phyloP scores from a whole-genome alignment of 495 filamentous ascomycete species.

The Lophiostoma macrostomum region DNA sequence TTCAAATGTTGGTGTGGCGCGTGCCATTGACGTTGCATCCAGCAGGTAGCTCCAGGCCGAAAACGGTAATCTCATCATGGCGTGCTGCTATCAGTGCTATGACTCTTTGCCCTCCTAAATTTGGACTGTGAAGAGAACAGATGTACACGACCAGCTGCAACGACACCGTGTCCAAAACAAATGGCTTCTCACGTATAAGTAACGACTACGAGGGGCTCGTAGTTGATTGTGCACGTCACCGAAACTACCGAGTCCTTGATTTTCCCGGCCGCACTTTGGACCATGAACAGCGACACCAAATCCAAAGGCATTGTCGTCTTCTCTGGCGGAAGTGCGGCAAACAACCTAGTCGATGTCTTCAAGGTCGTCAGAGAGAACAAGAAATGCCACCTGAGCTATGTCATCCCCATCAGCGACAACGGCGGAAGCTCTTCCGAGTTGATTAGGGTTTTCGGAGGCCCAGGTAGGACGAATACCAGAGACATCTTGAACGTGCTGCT shows the following conservation, averaged over 20 bases:
- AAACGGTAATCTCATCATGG: too few species aligned
- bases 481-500: too few species aligned
- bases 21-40: too few species aligned
- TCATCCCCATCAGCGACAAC: constrained; percentile 95
- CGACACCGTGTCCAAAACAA: too few species aligned
- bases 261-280: neutral
- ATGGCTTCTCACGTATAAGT: too few species aligned
- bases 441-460: constrained; percentile 88
- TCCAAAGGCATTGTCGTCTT: constrained; percentile 71
- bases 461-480: too few species aligned
- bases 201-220: too few species aligned
- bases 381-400: constrained; percentile 49
- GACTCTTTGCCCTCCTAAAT: constrained; percentile 7
- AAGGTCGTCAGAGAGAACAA: constrained; percentile 67
- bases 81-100: too few species aligned
- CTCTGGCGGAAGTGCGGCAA: constrained; percentile 87
- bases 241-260: too few species aligned
- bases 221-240: too few species aligned
- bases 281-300: constrained; percentile 15
- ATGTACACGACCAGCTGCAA: neutral
- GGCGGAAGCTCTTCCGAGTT: constrained; percentile 88
- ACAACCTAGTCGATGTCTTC: constrained; percentile 91
- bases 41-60: too few species aligned
- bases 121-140: neutral
- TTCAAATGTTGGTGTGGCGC: too few species aligned